Evolutionary conservation across 441 rosid species (phyloP).

Genomic region (Aquilaria agallochum): DNA sequence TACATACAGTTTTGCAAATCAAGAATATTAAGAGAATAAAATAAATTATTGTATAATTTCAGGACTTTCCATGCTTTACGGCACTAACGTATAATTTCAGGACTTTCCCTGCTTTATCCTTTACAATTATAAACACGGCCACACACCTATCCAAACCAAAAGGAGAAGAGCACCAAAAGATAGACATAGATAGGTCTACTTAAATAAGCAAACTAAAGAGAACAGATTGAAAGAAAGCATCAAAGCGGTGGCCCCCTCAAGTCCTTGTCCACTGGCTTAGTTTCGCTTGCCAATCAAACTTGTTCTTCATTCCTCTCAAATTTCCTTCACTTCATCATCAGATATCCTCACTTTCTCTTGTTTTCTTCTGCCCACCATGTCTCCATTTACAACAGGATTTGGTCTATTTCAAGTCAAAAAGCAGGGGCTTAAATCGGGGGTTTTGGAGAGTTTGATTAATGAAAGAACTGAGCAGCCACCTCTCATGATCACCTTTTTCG

Average conservation of each 20-base stretch:
- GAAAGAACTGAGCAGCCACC: slow-evolving; percentile 9
- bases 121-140: too few relatives aligned
- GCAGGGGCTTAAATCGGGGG: slow-evolving; percentile 5
- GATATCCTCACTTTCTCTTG: slow-evolving; percentile 25
- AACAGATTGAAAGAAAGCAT: slow-evolving; percentile 1
- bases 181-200: background rate
- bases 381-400: slow-evolving; percentile 19
- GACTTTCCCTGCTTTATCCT: too few relatives aligned
- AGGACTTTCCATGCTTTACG: too few relatives aligned
- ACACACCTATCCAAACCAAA: background rate
- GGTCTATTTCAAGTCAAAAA: slow-evolving; percentile 37
- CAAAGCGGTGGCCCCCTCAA: slow-evolving; percentile 2
- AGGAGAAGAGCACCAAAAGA: background rate
- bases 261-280: slow-evolving; percentile 20
- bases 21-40: too few relatives aligned
- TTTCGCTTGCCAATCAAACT: background rate
- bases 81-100: too few relatives aligned
- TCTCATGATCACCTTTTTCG: slow-evolving; percentile 24
- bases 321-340: slow-evolving; percentile 27
- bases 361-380: slow-evolving; percentile 38
- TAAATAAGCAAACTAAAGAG: slow-evolving; percentile 11
- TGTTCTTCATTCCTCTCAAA: background rate
- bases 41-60: too few relatives aligned
- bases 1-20: too few relatives aligned
- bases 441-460: slow-evolving; percentile 16